Evolutionary conservation across 257 asterid species (phyloP), one percentile per base, ranked within the genome.

Genomic region (Solanum clarkiae): DNA sequence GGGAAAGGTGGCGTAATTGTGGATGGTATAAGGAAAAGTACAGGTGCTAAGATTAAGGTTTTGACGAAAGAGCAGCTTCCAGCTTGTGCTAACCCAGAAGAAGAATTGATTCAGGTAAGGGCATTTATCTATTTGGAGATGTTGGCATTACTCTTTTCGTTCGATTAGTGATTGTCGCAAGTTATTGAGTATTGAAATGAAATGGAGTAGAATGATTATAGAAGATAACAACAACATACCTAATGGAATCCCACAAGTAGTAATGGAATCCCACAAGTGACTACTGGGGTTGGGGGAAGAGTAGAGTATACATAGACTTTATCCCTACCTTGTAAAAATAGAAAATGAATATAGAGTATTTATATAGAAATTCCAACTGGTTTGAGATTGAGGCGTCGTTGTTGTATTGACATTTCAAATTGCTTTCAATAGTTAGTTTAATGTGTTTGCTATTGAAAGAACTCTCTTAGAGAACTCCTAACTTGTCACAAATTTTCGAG

Each of bases 81-180:
- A 47, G 88, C 86, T 79, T 92, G 92, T 80, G 92, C 94, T 22
- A 45, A 71, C 1, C 90, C 90, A 1, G 88, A 86, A 74, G 95
- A 91, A 86, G 91, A 90, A 86, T 86, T 92, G 87, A 89, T 92
- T 89, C 94, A 92, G 94, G 95, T 91, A 32, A 15, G 56, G 56
- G 36, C 11, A 18, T 72, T 49, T 72, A 12, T 22, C 56, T 75
- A 24, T 29, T 29, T 32, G 47, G 75, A 66, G 75, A 66, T 29
- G 17, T 47, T 77, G 82, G 2, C 8, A 8, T 14, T 36, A 9
- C 17, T 77, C 16, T 77, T 77, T 24, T 77, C 1, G n/a, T 53
- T 51, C 4, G 17, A 15, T 77, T 77, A 26, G 47, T 49, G 24
- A 77, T 77, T 16, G 82, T 49, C 14, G 24, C 44, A 49, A 75